phyloP scores from a whole-genome alignment of 192 early-diverging fungal genomes.

The Cetraspora pellucida region DNA sequence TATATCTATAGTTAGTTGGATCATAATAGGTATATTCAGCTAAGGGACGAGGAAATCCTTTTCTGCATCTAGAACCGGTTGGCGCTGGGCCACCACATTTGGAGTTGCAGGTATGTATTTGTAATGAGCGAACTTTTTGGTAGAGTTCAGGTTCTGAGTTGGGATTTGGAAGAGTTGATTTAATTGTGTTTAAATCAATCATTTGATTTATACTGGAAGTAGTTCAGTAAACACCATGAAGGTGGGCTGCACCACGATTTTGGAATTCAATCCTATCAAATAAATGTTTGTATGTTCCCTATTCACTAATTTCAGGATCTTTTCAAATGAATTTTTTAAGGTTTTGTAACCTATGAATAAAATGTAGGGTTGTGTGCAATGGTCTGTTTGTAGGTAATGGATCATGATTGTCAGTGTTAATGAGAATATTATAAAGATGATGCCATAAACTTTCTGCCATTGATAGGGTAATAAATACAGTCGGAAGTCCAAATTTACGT shows the following conservation, averaged over 20 bases:
- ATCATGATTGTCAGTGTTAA: not conserved
- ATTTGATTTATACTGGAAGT: not conserved
- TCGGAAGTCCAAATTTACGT: not conserved
- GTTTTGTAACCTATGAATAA: not conserved
- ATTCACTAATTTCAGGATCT: not conserved
- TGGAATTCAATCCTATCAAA: conserved; percentile 22
- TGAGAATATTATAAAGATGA: not conserved
- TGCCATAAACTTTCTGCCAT: conserved; percentile 10
- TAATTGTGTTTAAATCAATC: not conserved
- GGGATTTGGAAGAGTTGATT: not conserved
- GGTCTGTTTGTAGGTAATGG: conserved; percentile 9
- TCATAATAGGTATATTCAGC: not conserved
- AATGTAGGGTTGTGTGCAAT: conserved; percentile 3
- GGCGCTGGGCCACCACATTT: not conserved
- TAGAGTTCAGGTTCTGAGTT: not conserved
- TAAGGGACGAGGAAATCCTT: not conserved
- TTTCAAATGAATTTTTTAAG: not conserved
- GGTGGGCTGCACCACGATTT: conserved; percentile 3
- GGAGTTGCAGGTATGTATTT: conserved; percentile 6
- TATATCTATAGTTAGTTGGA: not conserved
- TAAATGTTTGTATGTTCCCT: not conserved
- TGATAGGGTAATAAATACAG: conserved; percentile 9
- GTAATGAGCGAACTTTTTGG: not conserved
- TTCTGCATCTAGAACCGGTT: not conserved
- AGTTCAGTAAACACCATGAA: not conserved